Percentiles rank a stretch among this genome's conserved stretches.
phyloP scores from a whole-genome alignment of 169 alveolate species.

The Cystoisospora suis region DNA sequence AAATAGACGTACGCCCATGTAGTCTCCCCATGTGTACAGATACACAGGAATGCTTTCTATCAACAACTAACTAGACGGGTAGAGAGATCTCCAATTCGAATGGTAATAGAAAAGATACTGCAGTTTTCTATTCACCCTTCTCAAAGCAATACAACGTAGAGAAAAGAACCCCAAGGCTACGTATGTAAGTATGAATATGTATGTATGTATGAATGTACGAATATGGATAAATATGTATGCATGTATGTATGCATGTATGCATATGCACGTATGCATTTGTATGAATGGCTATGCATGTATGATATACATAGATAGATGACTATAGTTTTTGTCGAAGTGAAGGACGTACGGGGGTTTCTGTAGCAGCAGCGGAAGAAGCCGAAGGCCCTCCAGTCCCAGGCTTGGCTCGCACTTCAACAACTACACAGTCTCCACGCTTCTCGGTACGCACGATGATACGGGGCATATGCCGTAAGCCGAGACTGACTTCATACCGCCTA shows the following conservation, averaged over 20 bases:
- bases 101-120: no score
- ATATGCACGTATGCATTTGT: neutral
- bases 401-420: conserved; percentile 65
- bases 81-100: no score
- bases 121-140: no score
- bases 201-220: neutral
- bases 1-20: no score
- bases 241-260: neutral
- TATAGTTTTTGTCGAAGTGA: no score
- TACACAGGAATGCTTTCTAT: no score
- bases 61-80: no score
- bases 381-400: conserved; percentile 50
- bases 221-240: neutral
- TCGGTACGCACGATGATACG: conserved; percentile 68
- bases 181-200: neutral
- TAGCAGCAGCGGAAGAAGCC: neutral
- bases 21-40: no score
- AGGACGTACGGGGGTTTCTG: neutral
- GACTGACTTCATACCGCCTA: conserved; percentile 63
- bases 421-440: conserved; percentile 73
- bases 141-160: no score
- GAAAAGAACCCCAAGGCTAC: neutral
- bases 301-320: no score
- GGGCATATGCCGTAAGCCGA: conserved; percentile 59
- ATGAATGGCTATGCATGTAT: neutral